Percentiles rank a stretch among this genome's conserved stretches.
phyloP scores from a whole-genome alignment of 139 green algal genomes.

The Pseudopediastrum boryanum region DNA sequence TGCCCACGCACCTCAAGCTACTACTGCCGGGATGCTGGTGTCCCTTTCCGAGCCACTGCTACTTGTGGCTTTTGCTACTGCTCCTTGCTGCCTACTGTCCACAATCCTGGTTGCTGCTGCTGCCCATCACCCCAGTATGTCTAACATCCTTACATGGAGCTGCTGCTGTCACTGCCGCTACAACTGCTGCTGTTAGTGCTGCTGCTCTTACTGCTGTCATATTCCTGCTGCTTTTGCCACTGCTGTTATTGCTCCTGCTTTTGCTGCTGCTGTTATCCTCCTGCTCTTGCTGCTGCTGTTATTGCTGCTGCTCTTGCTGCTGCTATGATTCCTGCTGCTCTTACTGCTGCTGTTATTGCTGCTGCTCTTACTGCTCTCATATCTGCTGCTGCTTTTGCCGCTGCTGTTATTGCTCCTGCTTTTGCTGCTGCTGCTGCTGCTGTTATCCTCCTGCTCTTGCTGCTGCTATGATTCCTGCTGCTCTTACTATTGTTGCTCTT shows the following conservation, averaged over 20 bases:
- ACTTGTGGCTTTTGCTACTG: no score
- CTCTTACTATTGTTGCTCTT: background rate
- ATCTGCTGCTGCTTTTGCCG: background rate
- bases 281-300: background rate
- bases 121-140: no score
- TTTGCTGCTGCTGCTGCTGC: background rate
- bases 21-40: no score
- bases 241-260: background rate
- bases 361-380: background rate
- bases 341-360: background rate
- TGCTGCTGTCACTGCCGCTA: no score
- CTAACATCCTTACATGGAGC: no score
- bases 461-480: background rate
- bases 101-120: no score
- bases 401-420: background rate
- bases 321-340: background rate
- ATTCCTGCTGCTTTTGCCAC: background rate
- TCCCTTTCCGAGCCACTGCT: no score
- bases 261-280: background rate
- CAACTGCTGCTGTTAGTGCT: background rate
- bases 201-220: constrained; percentile 1
- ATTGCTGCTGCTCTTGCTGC: background rate
- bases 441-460: background rate
- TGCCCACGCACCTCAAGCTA: no score
- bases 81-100: no score